Evolutionary conservation across 2,329 filamentous ascomycete species (phyloP).

Genomic region (Metarhizium sp.): DNA sequence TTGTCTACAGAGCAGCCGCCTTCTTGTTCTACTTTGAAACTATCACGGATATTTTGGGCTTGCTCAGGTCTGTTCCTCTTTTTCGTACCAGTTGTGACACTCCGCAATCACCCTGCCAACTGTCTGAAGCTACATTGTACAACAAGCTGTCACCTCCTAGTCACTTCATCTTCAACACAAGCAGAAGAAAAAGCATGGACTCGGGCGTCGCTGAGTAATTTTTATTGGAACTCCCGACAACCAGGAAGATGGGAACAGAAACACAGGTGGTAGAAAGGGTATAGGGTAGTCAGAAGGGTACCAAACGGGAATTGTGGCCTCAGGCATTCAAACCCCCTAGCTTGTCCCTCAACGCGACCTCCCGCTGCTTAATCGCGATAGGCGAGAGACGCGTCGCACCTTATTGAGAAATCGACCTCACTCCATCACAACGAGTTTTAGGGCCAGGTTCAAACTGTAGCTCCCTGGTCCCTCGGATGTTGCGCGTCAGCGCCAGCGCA

Average conservation of each 20-base stretch:
- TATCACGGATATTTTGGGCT: too few relatives aligned
- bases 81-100: too few relatives aligned
- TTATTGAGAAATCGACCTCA: neutral
- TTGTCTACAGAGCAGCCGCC: too few relatives aligned
- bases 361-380: neutral
- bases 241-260: neutral
- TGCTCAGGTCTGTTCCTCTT: too few relatives aligned
- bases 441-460: conserved; percentile 11
- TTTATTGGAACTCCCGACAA: too few relatives aligned
- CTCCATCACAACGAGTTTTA: neutral
- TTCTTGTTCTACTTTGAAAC: too few relatives aligned
- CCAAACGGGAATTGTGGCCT: neutral
- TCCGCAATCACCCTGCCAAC: too few relatives aligned
- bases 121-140: too few relatives aligned
- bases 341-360: conserved; percentile 6
- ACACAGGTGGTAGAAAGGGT: neutral
- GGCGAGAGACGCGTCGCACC: conserved; percentile 6
- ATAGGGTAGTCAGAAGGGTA: neutral
- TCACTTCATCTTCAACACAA: too few relatives aligned
- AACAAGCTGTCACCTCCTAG: too few relatives aligned
- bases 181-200: too few relatives aligned
- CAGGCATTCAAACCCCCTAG: conserved; percentile 1
- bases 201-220: too few relatives aligned
- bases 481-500: conserved; percentile 28
- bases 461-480: conserved; percentile 20